Base-by-base conservation (phyloP, 2,329 filamentous ascomycete genomes). In the Beauveria pseudobassiana region DNA sequence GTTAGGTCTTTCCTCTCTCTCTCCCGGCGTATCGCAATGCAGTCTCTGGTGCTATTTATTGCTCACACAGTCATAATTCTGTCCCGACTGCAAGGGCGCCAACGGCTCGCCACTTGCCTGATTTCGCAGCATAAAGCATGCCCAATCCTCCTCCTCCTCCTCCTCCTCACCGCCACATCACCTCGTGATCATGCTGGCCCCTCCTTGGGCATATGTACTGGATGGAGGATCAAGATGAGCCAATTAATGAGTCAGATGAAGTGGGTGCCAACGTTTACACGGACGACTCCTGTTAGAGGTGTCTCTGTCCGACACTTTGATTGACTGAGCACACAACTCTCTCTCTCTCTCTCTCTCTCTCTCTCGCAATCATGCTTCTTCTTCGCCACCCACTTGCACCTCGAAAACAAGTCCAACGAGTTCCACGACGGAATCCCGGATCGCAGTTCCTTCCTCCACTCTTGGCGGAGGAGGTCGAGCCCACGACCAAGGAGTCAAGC, bases 151-250 rank as follows among this genome's bases (percentile, higher is more conserved):
- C 22, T 10, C 20, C 14, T 8, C 24, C 18, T 42, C 34, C 22
- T 10, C 20, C 14, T 56, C 24, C 38, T 59, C 56, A 59, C 56
- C 56, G 56, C 56, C 34, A 51, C 28, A 49, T 51, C 9, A 16
- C 30, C 56, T 59, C 56, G 56, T 59, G 56, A 59, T 59, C 46
- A 57, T 24, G 43, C 28, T 38, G 54, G 24, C 18, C 12, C 43
- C 55, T 28, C 30, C 30, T 34, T 34, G 30, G 30, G 30, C 10
- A 34, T 34, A 14, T 34, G 38, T 42, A 38, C 16, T 22, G 26
- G 43, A 14, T 8, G 24, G 53, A 42, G 40, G 53, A 48, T 48
- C 42, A 49, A 34, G 53, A 34, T 9, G 54, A 49, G 28, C 54
- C 54, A 57, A 57, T 57, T 24, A 40, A 3, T 26, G 48, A 24